A percentile compares a stretch with the other conserved stretches of the same genome.
These are phyloP conservation scores for Stipa capillata DNA, from an alignment of 176 grass and related monocot species.

Conservation along the genomic window DNA sequence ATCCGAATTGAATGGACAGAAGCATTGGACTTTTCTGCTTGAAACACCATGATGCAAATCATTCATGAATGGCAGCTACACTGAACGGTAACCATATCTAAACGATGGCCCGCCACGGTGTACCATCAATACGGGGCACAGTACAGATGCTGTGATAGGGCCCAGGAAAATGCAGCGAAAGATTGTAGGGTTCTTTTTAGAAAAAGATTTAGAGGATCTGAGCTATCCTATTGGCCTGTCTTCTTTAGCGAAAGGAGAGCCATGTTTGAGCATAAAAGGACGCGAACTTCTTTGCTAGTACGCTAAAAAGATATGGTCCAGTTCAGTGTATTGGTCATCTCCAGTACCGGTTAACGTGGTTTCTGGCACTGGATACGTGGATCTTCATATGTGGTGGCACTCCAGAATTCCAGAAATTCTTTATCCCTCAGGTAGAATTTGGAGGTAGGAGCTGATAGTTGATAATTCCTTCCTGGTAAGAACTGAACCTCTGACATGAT, in stretches of 20 bases:
- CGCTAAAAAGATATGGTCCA: not conserved
- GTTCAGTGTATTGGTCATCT: not conserved
- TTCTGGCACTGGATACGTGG: not conserved
- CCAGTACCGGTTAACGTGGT: not conserved
- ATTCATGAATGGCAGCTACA: conserved; percentile 1
- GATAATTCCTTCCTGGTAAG: not conserved
- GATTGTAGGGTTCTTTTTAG: conserved; percentile 3
- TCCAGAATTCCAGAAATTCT: not conserved
- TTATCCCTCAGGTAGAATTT: not conserved
- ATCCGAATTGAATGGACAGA: not conserved
- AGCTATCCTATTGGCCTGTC: not conserved
- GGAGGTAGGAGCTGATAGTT: not conserved
- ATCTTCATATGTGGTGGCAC: not conserved
- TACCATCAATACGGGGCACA: conserved; percentile 5
- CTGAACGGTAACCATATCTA: not conserved
- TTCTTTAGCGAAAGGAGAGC: conserved; percentile 6
- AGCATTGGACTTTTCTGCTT: not conserved
- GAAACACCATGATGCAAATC: conserved; percentile 6
- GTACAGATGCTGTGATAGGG: not conserved
- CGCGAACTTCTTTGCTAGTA: not conserved
- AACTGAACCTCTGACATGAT: not conserved
- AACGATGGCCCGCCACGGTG: not conserved
- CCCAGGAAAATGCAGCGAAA: not conserved
- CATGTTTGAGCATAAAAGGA: not conserved
- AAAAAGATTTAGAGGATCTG: conserved; percentile 6